phyloP scores from a whole-genome alignment of 1,284 basidiomycete species.

The Erythrobasidium hasegawianum region DNA sequence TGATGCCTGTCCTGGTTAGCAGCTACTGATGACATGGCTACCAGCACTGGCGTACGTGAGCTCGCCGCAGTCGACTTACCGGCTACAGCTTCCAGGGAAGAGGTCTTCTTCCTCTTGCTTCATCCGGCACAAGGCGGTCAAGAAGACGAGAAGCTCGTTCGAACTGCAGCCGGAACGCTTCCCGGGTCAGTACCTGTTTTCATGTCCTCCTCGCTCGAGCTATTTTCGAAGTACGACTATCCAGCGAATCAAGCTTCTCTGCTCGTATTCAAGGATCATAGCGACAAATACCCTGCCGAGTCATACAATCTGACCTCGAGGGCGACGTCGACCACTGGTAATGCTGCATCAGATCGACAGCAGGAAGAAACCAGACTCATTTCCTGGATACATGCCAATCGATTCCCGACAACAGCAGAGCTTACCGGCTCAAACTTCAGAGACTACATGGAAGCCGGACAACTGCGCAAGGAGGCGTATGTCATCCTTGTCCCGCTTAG shows the following conservation, averaged over 20 bases:
- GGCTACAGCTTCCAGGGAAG: slow-evolving; percentile 55
- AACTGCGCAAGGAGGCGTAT: slow-evolving; percentile 58
- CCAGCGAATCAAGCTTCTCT: slow-evolving; percentile 34
- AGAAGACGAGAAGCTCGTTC: slow-evolving; percentile 10
- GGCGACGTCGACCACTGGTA: slow-evolving; percentile 25
- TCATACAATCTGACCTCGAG: slow-evolving; percentile 33
- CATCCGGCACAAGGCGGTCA: slow-evolving; percentile 54
- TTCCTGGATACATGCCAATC: slow-evolving; percentile 62
- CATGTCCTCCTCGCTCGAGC: slow-evolving; percentile 53
- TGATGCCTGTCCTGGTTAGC: no score
- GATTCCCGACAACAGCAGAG: slow-evolving; percentile 65
- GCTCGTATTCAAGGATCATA: slow-evolving; percentile 59
- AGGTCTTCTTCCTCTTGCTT: slow-evolving; percentile 70
- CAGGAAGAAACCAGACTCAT: slow-evolving; percentile 39
- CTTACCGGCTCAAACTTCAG: slow-evolving; percentile 71
- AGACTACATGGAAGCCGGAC: slow-evolving; percentile 65
- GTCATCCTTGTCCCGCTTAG: slow-evolving; percentile 64
- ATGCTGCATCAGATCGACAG: slow-evolving; percentile 7
- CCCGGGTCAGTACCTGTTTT: slow-evolving; percentile 62
- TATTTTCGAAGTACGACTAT: slow-evolving; percentile 34
- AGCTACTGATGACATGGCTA: neutral
- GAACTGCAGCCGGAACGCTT: slow-evolving; percentile 12
- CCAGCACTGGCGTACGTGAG: slow-evolving; percentile 53
- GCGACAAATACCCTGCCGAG: slow-evolving; percentile 46
- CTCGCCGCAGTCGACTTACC: slow-evolving; percentile 57